Evolutionary conservation across 352 stramenopile species (phyloP).

Genomic region (Elongisporangium senticosum): DNA sequence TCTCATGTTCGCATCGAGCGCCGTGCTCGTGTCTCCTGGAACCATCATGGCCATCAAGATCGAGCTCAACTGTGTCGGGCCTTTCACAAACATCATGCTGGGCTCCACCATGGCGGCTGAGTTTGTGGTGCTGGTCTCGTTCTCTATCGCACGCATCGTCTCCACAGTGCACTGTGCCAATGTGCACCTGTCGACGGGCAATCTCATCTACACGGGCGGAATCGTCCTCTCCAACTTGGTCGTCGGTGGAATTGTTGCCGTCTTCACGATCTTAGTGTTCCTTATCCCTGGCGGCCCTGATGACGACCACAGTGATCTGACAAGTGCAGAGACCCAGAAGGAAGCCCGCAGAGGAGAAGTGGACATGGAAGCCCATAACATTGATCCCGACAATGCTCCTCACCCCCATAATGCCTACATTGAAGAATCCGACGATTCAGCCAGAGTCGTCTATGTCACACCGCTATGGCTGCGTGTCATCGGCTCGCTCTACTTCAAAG

Average conservation of each 20-base stretch:
- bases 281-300: slow-evolving; percentile 37
- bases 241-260: slow-evolving; percentile 30
- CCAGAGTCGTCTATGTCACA: background rate
- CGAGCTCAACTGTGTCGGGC: slow-evolving; percentile 63
- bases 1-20: slow-evolving; percentile 73
- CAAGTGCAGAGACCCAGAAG: slow-evolving; percentile 1
- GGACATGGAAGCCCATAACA: slow-evolving; percentile 18
- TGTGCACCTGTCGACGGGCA: slow-evolving; percentile 37
- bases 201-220: slow-evolving; percentile 47
- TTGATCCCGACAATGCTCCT: slow-evolving; percentile 25
- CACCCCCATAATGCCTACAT: slow-evolving; percentile 56
- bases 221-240: slow-evolving; percentile 54
- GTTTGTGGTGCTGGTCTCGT: slow-evolving; percentile 67
- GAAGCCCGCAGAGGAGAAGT: slow-evolving; percentile 11
- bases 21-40: slow-evolving; percentile 51
- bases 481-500: slow-evolving; percentile 49
- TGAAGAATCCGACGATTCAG: slow-evolving; percentile 20
- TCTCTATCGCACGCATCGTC: slow-evolving; percentile 58
- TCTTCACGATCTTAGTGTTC: slow-evolving; percentile 58
- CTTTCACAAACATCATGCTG: slow-evolving; percentile 74
- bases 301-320: slow-evolving; percentile 7
- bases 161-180: slow-evolving; percentile 59
- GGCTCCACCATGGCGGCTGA: slow-evolving; percentile 63
- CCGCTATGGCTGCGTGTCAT: slow-evolving; percentile 5
- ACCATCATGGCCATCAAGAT: slow-evolving; percentile 80